phyloP scores from a whole-genome alignment of 176 grass and related monocot genomes.

The Bromus sterilis region DNA sequence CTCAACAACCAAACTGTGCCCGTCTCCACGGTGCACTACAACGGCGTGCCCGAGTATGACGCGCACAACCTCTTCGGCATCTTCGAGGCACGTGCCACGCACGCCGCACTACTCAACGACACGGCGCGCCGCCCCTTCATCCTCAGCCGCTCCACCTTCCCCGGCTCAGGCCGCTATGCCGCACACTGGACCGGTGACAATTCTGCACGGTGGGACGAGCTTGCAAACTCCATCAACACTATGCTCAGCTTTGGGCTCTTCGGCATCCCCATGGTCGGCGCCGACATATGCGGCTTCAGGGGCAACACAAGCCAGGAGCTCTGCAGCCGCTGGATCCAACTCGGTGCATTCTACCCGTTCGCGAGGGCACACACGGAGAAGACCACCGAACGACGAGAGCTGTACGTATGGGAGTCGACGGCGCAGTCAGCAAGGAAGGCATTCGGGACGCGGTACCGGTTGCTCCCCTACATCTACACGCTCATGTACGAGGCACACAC shows the following conservation, averaged over 20 bases:
- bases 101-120: slow-evolving; percentile 38
- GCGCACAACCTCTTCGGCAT: slow-evolving; percentile 78
- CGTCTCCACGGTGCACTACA: slow-evolving; percentile 52
- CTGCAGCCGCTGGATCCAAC: slow-evolving; percentile 83
- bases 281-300: slow-evolving; percentile 79
- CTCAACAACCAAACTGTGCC: slow-evolving; percentile 61
- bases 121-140: slow-evolving; percentile 69
- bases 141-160: slow-evolving; percentile 73
- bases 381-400: slow-evolving; percentile 46
- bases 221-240: slow-evolving; percentile 59
- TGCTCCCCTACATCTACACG: slow-evolving; percentile 74
- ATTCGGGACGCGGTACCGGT: slow-evolving; percentile 59
- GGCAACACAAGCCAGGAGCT: slow-evolving; percentile 77
- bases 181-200: slow-evolving; percentile 95
- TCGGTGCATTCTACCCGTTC: slow-evolving; percentile 95
- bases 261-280: slow-evolving; percentile 78
- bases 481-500: slow-evolving; percentile 75
- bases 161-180: slow-evolving; percentile 56
- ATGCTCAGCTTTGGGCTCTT: slow-evolving; percentile 78
- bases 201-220: slow-evolving; percentile 46
- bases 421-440: slow-evolving; percentile 52
- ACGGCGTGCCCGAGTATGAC: slow-evolving; percentile 60
- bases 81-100: slow-evolving; percentile 62
- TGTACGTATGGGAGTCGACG: slow-evolving; percentile 71
- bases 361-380: slow-evolving; percentile 62